Conservation (phyloP, 768 basidiomycete species). For the Fomitopsis serialis region DNA sequence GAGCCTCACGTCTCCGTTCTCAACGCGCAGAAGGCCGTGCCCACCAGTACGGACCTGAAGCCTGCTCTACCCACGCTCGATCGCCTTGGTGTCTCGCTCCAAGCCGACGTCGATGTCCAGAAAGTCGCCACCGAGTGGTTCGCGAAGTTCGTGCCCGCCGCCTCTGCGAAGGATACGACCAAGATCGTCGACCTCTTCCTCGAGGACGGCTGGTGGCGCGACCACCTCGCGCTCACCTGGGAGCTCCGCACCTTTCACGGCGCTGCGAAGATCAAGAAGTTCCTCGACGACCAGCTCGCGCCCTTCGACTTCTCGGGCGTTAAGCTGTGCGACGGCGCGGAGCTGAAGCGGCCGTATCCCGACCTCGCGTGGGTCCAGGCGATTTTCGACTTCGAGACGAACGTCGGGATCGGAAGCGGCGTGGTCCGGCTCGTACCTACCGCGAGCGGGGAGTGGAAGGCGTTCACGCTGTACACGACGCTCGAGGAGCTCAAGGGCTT, state of each 20-base stretch:
- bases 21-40: not conserved
- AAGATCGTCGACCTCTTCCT: conserved; percentile 29
- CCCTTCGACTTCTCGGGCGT: conserved; percentile 8
- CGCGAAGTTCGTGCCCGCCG: conserved; percentile 28
- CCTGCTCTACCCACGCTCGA: conserved; percentile 24
- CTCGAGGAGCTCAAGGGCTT: conserved; percentile 46
- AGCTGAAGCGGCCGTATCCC: conserved; percentile 15
- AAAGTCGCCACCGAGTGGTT: conserved; percentile 38
- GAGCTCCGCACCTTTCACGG: conserved; percentile 34
- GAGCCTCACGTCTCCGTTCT: not conserved
- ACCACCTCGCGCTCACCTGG: conserved; percentile 32
- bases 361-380: conserved; percentile 24
- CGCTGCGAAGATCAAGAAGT: conserved; percentile 20
- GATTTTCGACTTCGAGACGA: conserved; percentile 40
- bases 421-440: conserved; percentile 44
- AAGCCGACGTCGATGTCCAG: conserved; percentile 28
- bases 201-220: conserved; percentile 28
- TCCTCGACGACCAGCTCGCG: conserved; percentile 21
- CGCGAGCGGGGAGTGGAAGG: conserved; percentile 38
- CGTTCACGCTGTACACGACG: conserved; percentile 43
- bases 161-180: conserved; percentile 29
- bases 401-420: conserved; percentile 32
- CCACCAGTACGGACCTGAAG: not conserved
- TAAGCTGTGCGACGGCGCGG: conserved; percentile 10
- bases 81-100: conserved; percentile 15